A percentile compares a stretch with the other conserved stretches of the same genome.
phyloP scores from a whole-genome alignment of 75 land plant genomes.

The Larix kaempferi region DNA sequence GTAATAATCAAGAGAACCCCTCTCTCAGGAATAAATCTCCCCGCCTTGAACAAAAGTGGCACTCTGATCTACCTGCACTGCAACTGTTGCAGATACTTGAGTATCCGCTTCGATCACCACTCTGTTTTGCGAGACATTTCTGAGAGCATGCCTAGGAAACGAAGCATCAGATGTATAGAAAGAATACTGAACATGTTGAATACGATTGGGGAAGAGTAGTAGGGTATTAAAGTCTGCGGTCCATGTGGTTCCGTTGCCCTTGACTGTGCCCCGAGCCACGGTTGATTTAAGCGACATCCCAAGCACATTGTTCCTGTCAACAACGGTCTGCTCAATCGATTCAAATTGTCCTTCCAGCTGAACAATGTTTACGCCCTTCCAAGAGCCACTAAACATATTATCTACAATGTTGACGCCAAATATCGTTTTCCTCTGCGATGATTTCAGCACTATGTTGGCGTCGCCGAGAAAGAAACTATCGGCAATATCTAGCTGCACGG shows the following conservation, averaged over 20 bases:
- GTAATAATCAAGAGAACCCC: too few relatives aligned
- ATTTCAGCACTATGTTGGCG: slow-evolving; percentile 46
- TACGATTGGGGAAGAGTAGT: slow-evolving; percentile 61
- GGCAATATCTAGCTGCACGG: slow-evolving; percentile 62
- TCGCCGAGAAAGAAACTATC: slow-evolving; percentile 77
- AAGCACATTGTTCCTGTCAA: slow-evolving; percentile 61
- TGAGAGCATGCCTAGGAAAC: slow-evolving; percentile 44
- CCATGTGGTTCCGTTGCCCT: slow-evolving; percentile 55
- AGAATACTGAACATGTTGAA: slow-evolving; percentile 70
- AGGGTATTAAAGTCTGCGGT: slow-evolving; percentile 44
- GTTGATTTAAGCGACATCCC: slow-evolving; percentile 75
- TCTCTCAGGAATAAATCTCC: too few relatives aligned
- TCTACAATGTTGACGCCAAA: slow-evolving; percentile 53
- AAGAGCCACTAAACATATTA: slow-evolving; percentile 71
- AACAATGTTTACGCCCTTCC: slow-evolving; percentile 35
- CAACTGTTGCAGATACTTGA: slow-evolving; percentile 38
- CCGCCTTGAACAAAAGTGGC: slow-evolving; percentile 5
- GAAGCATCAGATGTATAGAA: slow-evolving; percentile 15
- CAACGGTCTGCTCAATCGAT: slow-evolving; percentile 44
- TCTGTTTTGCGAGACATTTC: slow-evolving; percentile 34
- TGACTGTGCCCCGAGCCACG: slow-evolving; percentile 34
- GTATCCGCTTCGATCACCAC: slow-evolving; percentile 42
- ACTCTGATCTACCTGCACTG: slow-evolving; percentile 61
- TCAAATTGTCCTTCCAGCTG: slow-evolving; percentile 52
- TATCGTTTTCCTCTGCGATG: slow-evolving; percentile 26